Evolutionary conservation across 202 grass and related monocot species (phyloP).

Genomic region (Saccharum hybrid): DNA sequence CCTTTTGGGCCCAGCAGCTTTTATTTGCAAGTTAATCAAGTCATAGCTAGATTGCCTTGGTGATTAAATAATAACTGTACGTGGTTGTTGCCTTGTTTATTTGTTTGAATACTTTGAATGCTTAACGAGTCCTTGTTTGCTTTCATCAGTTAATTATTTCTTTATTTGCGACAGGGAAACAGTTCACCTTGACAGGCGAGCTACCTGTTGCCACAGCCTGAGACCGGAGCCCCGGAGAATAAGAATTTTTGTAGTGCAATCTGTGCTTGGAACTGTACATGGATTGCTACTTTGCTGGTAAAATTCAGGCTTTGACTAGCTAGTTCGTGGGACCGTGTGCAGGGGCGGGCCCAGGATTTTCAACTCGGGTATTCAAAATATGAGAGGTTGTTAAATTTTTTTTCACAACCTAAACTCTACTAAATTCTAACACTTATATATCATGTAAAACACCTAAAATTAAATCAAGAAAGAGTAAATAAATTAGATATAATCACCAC

Average conservation of each 20-base stretch:
- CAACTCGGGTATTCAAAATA: no score
- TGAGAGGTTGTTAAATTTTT: no score
- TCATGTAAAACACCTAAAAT: no score
- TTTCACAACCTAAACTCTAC: no score
- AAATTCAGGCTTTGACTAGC: constrained; percentile 16
- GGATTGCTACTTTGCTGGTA: background rate
- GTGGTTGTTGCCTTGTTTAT: constrained; percentile 14
- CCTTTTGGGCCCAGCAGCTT: constrained; percentile 48
- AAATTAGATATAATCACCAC: no score
- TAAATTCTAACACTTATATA: no score
- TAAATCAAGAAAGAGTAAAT: no score
- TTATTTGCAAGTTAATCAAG: constrained; percentile 38
- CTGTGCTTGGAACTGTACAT: constrained; percentile 19
- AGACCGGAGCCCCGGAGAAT: background rate
- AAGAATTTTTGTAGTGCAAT: background rate
- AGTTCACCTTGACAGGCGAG: constrained; percentile 20
- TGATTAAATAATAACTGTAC: constrained; percentile 45
- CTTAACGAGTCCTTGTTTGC: constrained; percentile 2
- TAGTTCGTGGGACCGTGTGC: constrained; percentile 17
- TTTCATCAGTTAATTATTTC: background rate
- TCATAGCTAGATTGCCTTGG: constrained; percentile 48
- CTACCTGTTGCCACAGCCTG: constrained; percentile 31
- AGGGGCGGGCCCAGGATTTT: no score
- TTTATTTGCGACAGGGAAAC: constrained; percentile 22
- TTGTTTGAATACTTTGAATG: constrained; percentile 6